Conservation (phyloP, 2,329 filamentous ascomycete genomes). For the Alternaria triticimaculans region DNA sequence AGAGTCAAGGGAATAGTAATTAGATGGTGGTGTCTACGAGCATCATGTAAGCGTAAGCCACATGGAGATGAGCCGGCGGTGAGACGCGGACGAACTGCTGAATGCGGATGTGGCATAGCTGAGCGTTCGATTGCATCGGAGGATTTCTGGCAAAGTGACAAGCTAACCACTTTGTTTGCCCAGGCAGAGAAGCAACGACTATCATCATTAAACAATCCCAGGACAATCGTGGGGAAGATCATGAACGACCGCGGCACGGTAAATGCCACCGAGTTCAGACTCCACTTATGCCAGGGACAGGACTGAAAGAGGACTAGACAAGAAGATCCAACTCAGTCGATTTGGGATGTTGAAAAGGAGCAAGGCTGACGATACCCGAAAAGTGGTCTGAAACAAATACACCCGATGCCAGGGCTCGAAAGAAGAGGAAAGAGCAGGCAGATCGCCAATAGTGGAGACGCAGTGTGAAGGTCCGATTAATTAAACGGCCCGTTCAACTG, state of each 20-base stretch:
- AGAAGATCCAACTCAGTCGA: not conserved
- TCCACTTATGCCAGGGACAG: not conserved
- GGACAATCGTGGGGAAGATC: not conserved
- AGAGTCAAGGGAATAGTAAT: not conserved
- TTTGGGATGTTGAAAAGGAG: not conserved
- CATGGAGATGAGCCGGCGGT: not conserved
- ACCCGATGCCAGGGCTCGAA: not conserved
- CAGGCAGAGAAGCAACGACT: not conserved
- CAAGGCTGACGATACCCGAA: not conserved
- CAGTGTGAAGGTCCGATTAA: not conserved
- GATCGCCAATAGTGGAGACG: not conserved
- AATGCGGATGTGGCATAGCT: not conserved
- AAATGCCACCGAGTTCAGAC: not conserved
- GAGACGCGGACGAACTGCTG: not conserved
- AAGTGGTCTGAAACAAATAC: not conserved
- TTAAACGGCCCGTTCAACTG: not conserved
- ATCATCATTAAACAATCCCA: slow-evolving; percentile 2
- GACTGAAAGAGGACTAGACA: not conserved
- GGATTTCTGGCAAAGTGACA: not conserved
- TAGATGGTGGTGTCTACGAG: not conserved
- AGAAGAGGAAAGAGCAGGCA: not conserved
- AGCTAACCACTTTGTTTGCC: not conserved
- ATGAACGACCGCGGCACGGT: not conserved
- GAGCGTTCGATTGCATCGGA: not conserved
- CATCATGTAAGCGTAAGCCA: not conserved